These are phyloP conservation scores for Chlamydomonas sphaeroides DNA, from an alignment of 139 green algal species.

Conservation along the genomic window DNA sequence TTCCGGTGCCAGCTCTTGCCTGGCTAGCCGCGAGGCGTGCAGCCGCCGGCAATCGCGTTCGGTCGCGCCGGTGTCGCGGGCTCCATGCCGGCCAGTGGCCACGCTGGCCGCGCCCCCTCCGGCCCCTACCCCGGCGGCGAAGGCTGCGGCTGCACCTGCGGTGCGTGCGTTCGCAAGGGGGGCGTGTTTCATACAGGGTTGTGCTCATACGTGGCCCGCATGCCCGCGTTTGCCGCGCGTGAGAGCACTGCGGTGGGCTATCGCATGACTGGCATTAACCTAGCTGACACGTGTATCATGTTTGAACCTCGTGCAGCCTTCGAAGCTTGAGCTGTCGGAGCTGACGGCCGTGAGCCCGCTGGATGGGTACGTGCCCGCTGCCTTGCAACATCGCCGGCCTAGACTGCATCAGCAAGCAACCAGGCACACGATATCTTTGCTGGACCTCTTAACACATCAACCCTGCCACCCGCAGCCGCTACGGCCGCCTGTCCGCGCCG, in stretches of 20 bases:
- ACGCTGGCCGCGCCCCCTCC: slow-evolving; percentile 22
- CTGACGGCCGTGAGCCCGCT: slow-evolving; percentile 90
- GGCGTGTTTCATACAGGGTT: too few relatives aligned
- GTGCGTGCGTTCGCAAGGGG: neutral
- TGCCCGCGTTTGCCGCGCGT: too few relatives aligned
- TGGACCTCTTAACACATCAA: too few relatives aligned
- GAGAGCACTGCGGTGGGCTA: neutral
- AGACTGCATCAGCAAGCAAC: too few relatives aligned
- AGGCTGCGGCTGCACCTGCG: neutral
- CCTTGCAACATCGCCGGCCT: too few relatives aligned
- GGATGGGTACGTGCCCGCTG: slow-evolving; percentile 73
- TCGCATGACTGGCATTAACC: neutral
- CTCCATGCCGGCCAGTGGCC: slow-evolving; percentile 15
- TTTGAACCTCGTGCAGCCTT: neutral
- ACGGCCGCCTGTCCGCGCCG: slow-evolving; percentile 74
- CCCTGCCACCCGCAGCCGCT: slow-evolving; percentile 80
- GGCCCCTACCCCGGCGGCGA: slow-evolving; percentile 6
- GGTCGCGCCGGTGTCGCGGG: slow-evolving; percentile 10
- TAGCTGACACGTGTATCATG: neutral
- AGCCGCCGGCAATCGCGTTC: slow-evolving; percentile 13
- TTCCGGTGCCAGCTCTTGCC: neutral
- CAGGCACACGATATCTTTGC: neutral
- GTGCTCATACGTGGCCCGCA: too few relatives aligned
- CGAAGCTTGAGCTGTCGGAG: slow-evolving; percentile 76
- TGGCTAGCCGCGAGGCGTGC: neutral